phyloP scores from a whole-genome alignment of 2,329 filamentous ascomycete genomes.

The Stagonosporopsis chrysanthemi region DNA sequence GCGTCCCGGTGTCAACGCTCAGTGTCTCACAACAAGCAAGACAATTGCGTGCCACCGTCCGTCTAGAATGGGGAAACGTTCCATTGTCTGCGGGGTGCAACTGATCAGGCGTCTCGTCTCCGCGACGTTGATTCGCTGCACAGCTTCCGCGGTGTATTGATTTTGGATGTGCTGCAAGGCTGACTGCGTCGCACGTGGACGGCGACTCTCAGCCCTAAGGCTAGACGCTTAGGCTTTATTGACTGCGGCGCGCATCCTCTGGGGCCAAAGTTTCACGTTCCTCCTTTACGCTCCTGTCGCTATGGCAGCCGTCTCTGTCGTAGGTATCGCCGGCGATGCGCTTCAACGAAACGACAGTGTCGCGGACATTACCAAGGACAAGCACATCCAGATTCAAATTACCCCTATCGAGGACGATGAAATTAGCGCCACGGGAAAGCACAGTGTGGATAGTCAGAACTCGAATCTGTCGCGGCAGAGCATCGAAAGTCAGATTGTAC shows the following conservation, averaged over 20 bases:
- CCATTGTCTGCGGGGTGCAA: constrained; percentile 13
- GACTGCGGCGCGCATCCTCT: constrained; percentile 14
- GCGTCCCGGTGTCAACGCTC: constrained; percentile 11
- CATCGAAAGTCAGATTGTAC: constrained; percentile 11
- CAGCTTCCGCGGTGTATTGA: constrained; percentile 14
- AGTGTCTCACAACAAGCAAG: constrained; percentile 9
- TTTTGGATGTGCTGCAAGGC: constrained; percentile 18
- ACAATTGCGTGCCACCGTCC: background rate
- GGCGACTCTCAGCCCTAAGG: constrained; percentile 21
- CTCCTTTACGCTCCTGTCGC: constrained; percentile 13
- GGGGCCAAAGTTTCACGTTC: constrained; percentile 8
- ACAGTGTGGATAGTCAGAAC: constrained; percentile 14
- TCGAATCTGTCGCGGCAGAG: constrained; percentile 13
- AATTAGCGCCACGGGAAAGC: constrained; percentile 14
- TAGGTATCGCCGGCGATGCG: constrained; percentile 19
- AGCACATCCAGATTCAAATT: constrained; percentile 16
- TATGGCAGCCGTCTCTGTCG: constrained; percentile 18
- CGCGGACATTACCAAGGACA: constrained; percentile 13
- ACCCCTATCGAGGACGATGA: constrained; percentile 16
- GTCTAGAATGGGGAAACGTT: constrained; percentile 3
- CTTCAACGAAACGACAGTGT: constrained; percentile 17
- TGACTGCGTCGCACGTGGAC: constrained; percentile 22
- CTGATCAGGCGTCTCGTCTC: constrained; percentile 5
- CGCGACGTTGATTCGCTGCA: constrained; percentile 10
- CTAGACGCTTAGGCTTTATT: constrained; percentile 21